Conservation (phyloP, 1,139 yeast species). For the Geotrichum restrictum region DNA sequence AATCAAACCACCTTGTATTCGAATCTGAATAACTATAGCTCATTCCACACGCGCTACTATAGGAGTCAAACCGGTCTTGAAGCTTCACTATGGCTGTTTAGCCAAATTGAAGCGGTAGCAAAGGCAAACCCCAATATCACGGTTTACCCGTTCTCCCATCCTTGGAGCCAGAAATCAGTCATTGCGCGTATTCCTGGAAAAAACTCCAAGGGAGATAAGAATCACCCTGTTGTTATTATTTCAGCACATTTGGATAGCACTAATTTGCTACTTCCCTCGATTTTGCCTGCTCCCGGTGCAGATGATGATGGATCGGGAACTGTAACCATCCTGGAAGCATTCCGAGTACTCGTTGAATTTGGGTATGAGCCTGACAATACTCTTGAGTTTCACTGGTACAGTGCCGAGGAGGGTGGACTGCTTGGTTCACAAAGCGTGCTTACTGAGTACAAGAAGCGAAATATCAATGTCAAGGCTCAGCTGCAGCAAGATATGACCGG, state of each 20-base stretch:
- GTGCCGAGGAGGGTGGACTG: conserved; percentile 93
- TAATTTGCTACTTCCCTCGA: conserved; percentile 64
- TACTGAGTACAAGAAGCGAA: conserved; percentile 33
- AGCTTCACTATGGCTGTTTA: conserved; percentile 69
- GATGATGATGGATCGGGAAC: conserved; percentile 95
- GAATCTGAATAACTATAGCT: conserved; percentile 36
- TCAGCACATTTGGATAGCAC: conserved; percentile 91
- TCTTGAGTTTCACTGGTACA: conserved; percentile 87
- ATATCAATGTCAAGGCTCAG: conserved; percentile 65
- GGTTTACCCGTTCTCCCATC: conserved; percentile 16
- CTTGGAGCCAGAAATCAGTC: conserved; percentile 31
- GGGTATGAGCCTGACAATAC: conserved; percentile 65
- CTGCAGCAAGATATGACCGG: conserved; percentile 97
- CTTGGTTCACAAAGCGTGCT: conserved; percentile 83
- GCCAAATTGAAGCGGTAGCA: conserved; percentile 46
- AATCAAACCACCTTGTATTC: conserved; percentile 10
- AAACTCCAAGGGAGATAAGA: conserved; percentile 32
- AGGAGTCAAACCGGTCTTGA: conserved; percentile 65
- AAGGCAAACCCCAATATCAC: conserved; percentile 20
- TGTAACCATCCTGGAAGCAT: conserved; percentile 69
- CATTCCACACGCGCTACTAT: conserved; percentile 78
- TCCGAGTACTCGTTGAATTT: conserved; percentile 49
- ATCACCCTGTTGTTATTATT: conserved; percentile 51
- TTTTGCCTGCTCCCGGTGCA: conserved; percentile 85
- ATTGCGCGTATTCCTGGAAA: conserved; percentile 48